Base-by-base conservation (phyloP, 257 asterid species). In the Knoxia roxburghii region DNA sequence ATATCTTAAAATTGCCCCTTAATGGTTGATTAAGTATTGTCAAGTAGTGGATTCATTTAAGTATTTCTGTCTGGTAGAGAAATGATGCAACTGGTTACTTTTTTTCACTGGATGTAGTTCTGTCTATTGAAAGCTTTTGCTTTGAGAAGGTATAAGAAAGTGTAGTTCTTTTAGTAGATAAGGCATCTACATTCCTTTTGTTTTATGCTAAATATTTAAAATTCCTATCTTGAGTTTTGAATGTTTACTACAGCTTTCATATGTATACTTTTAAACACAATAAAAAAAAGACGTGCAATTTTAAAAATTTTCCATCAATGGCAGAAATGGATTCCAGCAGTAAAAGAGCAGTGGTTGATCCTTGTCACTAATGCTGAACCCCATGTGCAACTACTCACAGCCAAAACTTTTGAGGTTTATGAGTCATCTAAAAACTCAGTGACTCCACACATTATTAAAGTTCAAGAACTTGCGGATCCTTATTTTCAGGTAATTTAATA, bases 291-390 rank as follows among this genome's bases (percentile, higher is more conserved):
- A n/a, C n/a, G n/a, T n/a, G n/a, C n/a, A n/a, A n/a, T n/a, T n/a
- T n/a, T n/a, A n/a, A n/a, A n/a, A n/a, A n/a, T n/a, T n/a, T n/a
- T 37, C 24, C 72, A 49, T 79, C 74, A 29, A 68, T 67, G 79
- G 85, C 72, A 93, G 99, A 86, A 85, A 84, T 86, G 78, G 90
- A 69, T 88, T 56, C 99, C 95, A 6, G 85, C 85, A 66, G 70
- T 85, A 54, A 84, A 84, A 81, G 95, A 88, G 63, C 89, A 83
- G 73, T 90, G 96, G 97, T 74, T 85, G 53, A 84, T 85, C 69
- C 67, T 85, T 71, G 74, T 74, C 54, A 80, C 90, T 51, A 79
- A 80, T 27, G 80, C 81, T 61, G 86, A 85, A 77, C 97, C 99
- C 13, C 95, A 80, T 40, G 83, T 82, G 64, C 85, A 88, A 72